Base-by-base conservation (phyloP, 1,284 basidiomycete genomes). In the Porogramme epimiltina region DNA sequence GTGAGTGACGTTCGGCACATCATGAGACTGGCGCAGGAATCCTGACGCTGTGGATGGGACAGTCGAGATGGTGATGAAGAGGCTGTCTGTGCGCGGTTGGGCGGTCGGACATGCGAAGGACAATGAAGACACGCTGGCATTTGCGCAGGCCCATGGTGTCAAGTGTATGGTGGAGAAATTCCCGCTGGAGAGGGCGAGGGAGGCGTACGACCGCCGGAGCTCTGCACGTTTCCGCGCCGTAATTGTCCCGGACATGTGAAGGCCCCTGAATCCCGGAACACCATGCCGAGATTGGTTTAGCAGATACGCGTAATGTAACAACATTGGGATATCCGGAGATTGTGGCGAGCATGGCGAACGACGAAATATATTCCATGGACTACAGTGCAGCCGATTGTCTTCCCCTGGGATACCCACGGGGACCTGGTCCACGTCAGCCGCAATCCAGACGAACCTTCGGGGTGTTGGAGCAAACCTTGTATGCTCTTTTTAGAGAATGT, bases 161-260 rank as follows among this genome's bases (percentile, higher is more conserved):
- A 63, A 62, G 54, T 45, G 45, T 34, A 45, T 59, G 50, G 58
- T 66, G 3, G 48, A 66, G 57, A 54, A 40, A 22, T 66, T 65
- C 56, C 61, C 64, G 13, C 54, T 68, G 3, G 62, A 63, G 19
- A 58, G 63, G 49, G 64, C 62, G 5, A 50, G 55, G 34, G 60
- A 67, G 41, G 66, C 65, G 6, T 67, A 56, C 42, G 54, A 62
- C 23, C 54, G 49, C 23, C 52, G 58, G 11, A 48, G 52, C 2
- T 54, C 59, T 11, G 63, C 65, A 0, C 52, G 56, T 20, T 68
- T 66, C 59, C 59, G 65, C 3, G 61, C 65, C 2, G 65, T 68
- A 19, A 56, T 68, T 15, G 49, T 66, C 1, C 65, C 66, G 2
- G 49, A 51, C 8, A 36, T 56, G 20, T 49, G 39, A 31, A 22